A percentile compares a stretch with the other conserved stretches of the same genome.
These are phyloP conservation scores for Spinellus fusiger DNA, from an alignment of 192 early-diverging fungal species.

Conservation along the genomic window DNA sequence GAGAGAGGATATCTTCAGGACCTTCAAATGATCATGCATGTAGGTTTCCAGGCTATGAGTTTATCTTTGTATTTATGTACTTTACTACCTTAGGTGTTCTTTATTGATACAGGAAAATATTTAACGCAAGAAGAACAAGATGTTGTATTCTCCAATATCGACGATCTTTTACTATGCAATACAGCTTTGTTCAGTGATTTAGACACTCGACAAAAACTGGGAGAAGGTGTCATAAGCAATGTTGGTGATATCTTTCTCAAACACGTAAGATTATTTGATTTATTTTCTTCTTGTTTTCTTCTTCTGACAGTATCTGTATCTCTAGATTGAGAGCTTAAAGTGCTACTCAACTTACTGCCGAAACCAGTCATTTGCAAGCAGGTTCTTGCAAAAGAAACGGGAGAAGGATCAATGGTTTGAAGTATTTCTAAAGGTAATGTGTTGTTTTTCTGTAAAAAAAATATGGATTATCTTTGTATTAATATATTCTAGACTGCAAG, in stretches of 20 bases:
- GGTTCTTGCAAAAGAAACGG: slow-evolving; percentile 50
- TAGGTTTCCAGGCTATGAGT: slow-evolving; percentile 12
- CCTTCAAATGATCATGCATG: slow-evolving; percentile 66
- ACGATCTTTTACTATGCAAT: slow-evolving; percentile 62
- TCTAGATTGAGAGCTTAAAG: slow-evolving; percentile 47
- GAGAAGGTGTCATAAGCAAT: slow-evolving; percentile 44
- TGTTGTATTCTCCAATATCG: slow-evolving; percentile 80
- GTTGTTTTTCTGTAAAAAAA: background rate
- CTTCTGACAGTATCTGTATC: background rate
- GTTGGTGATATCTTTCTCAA: slow-evolving; percentile 76
- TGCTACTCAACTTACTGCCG: slow-evolving; percentile 63
- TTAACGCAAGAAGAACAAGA: slow-evolving; percentile 52
- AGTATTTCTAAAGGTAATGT: slow-evolving; percentile 58
- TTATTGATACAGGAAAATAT: slow-evolving; percentile 48
- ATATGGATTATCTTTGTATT: background rate
- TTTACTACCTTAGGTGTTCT: slow-evolving; percentile 50
- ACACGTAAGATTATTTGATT: slow-evolving; percentile 31
- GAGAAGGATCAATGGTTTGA: slow-evolving; percentile 44
- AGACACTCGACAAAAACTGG: slow-evolving; percentile 48
- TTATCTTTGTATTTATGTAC: background rate
- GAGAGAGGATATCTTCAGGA: slow-evolving; percentile 71
- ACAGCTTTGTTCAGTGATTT: slow-evolving; percentile 63
- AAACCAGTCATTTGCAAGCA: slow-evolving; percentile 58
- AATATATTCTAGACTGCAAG: slow-evolving; percentile 38
- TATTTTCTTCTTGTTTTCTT: background rate